Evolutionary conservation across 768 basidiomycete genomes (phyloP).

Genomic region (Amanita polypyramis): DNA sequence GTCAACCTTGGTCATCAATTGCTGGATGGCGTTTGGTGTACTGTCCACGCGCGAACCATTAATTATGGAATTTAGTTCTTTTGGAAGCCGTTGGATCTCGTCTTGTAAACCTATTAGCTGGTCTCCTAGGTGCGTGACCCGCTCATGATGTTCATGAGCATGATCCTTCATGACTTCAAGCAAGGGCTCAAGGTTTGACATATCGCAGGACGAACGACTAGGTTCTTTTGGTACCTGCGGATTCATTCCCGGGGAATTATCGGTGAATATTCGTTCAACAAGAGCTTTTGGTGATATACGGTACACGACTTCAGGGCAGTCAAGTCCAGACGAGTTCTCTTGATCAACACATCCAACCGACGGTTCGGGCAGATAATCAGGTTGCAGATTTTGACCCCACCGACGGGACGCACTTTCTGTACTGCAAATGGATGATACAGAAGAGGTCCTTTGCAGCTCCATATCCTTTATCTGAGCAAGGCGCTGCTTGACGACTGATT

Average conservation of each 20-base stretch:
- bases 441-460: constrained; percentile 16
- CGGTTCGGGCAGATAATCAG: background rate
- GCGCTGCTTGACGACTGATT: constrained; percentile 59
- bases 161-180: background rate
- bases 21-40: constrained; percentile 19
- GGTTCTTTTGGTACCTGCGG: background rate
- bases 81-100: constrained; percentile 13
- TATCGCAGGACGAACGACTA: background rate
- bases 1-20: constrained; percentile 22
- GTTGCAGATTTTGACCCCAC: background rate
- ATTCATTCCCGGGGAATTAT: no score
- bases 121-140: constrained; percentile 2
- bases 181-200: background rate
- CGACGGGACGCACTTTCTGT: background rate
- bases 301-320: background rate
- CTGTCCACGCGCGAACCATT: constrained; percentile 7
- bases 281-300: background rate
- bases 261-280: background rate
- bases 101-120: constrained; percentile 11
- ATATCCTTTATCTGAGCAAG: constrained; percentile 46
- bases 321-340: background rate
- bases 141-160: constrained; percentile 3
- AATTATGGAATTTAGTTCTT: constrained; percentile 3
- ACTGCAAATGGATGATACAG: constrained; percentile 6
- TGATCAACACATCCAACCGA: background rate